These are phyloP conservation scores for Rhinocladiella mackenziei DNA, from an alignment of 2,329 filamentous ascomycete genomes.

Conservation along the genomic window DNA sequence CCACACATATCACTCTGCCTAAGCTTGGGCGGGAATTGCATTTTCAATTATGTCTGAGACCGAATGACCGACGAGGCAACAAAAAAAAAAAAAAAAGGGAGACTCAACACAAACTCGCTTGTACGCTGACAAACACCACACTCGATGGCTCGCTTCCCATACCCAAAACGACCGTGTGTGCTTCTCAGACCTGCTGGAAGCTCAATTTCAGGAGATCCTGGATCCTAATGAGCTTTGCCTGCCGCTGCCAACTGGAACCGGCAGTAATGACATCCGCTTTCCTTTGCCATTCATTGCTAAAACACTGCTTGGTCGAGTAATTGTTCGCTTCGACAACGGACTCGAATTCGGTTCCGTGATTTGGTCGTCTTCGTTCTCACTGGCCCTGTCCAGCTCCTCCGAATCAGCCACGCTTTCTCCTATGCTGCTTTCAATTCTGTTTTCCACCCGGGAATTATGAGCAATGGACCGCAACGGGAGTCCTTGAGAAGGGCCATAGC, in stretches of 20 bases:
- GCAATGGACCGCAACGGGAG: conserved; percentile 16
- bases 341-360: conserved; percentile 27
- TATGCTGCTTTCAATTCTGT: conserved; percentile 5
- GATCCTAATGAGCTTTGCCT: conserved; percentile 24
- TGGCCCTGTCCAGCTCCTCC: conserved; percentile 20
- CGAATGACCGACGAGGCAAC: not conserved
- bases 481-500: conserved; percentile 14
- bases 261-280: conserved; percentile 29
- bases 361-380: conserved; percentile 25
- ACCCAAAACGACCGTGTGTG: conserved; percentile 9
- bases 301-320: conserved; percentile 28
- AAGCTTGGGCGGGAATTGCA: too few relatives aligned
- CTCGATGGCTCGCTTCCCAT: not conserved
- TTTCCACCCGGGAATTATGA: conserved; percentile 13
- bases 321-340: conserved; percentile 27
- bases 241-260: conserved; percentile 22
- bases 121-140: not conserved
- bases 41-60: too few relatives aligned
- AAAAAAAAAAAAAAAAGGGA: not conserved
- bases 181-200: conserved; percentile 21
- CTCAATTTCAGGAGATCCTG: conserved; percentile 16
- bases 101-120: not conserved
- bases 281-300: conserved; percentile 27
- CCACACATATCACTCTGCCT: too few relatives aligned
- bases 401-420: conserved; percentile 4